phyloP scores from a whole-genome alignment of 176 grass and related monocot species.

The Aegilops speltoides region DNA sequence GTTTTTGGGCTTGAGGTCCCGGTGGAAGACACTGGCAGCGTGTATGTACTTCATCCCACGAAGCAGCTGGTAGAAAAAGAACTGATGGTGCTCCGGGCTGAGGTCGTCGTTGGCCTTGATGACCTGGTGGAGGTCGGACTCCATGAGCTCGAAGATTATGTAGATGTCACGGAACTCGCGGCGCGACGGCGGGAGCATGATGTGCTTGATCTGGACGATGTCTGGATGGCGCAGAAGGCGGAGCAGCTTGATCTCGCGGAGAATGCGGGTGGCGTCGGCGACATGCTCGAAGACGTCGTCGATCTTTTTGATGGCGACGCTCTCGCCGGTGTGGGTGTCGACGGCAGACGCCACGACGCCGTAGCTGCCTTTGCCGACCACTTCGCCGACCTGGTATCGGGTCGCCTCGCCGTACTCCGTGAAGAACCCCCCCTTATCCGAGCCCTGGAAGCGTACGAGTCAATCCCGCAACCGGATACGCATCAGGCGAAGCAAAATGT shows the following conservation, averaged over 20 bases:
- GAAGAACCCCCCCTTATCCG: conserved; percentile 58
- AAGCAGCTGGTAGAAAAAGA: conserved; percentile 84
- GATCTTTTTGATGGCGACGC: conserved; percentile 78
- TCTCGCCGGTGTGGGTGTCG: conserved; percentile 60
- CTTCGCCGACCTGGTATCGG: conserved; percentile 64
- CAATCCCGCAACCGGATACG: conserved; percentile 6
- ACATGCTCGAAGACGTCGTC: conserved; percentile 84
- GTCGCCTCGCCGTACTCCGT: conserved; percentile 73
- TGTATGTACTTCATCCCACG: conserved; percentile 78
- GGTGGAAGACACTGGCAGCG: conserved; percentile 73
- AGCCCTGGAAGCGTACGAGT: conserved; percentile 28
- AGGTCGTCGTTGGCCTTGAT: conserved; percentile 82
- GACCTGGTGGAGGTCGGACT: conserved; percentile 83
- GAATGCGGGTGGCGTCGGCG: conserved; percentile 78
- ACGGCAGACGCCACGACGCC: conserved; percentile 67
- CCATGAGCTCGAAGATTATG: conserved; percentile 84
- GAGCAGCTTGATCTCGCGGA: conserved; percentile 82
- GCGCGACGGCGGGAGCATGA: conserved; percentile 75
- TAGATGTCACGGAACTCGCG: conserved; percentile 78
- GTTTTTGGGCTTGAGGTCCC: conserved; percentile 85
- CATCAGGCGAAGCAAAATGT: neutral
- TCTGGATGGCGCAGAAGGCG: conserved; percentile 72
- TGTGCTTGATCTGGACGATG: conserved; percentile 82
- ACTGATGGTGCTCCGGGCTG: conserved; percentile 66
- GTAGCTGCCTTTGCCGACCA: conserved; percentile 84